Percentiles rank a stretch among this genome's conserved stretches.
Conservation (phyloP, 176 grass and related monocot species). For the Lolium rigidum region DNA sequence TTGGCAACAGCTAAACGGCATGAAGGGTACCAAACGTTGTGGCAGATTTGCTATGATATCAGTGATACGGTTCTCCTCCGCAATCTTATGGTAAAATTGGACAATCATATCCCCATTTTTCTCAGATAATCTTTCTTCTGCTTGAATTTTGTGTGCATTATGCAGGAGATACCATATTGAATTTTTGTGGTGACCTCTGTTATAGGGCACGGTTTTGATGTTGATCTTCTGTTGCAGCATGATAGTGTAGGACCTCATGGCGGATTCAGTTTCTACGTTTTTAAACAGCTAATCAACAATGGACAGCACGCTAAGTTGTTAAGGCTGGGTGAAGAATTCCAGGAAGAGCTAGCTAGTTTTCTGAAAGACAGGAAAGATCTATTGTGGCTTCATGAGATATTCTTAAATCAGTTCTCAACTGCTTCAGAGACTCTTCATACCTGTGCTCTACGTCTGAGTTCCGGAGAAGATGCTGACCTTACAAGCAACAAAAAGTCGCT, state of each 20-base stretch:
- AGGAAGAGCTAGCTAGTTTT: constrained; percentile 82
- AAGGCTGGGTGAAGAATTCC: constrained; percentile 98
- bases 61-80: constrained; percentile 84
- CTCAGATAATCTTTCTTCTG: constrained; percentile 17
- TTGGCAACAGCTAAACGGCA: constrained; percentile 87
- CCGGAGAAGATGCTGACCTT: constrained; percentile 48
- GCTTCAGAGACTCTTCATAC: constrained; percentile 82
- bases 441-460: constrained; percentile 52
- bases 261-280: constrained; percentile 94
- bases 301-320: constrained; percentile 72
- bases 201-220: constrained; percentile 38
- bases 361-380: constrained; percentile 84
- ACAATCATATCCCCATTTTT: constrained; percentile 29
- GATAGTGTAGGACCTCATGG: constrained; percentile 85
- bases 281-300: constrained; percentile 73
- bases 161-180: constrained; percentile 4
- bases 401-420: constrained; percentile 78
- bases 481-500: constrained; percentile 45
- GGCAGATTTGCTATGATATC: constrained; percentile 98
- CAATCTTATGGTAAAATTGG: constrained; percentile 88
- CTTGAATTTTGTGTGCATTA: neutral
- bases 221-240: constrained; percentile 75
- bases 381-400: constrained; percentile 92
- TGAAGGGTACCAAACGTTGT: constrained; percentile 92
- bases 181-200: constrained; percentile 21